Base-by-base conservation (phyloP, 148 eudicot species). In the Cornus kousa region DNA sequence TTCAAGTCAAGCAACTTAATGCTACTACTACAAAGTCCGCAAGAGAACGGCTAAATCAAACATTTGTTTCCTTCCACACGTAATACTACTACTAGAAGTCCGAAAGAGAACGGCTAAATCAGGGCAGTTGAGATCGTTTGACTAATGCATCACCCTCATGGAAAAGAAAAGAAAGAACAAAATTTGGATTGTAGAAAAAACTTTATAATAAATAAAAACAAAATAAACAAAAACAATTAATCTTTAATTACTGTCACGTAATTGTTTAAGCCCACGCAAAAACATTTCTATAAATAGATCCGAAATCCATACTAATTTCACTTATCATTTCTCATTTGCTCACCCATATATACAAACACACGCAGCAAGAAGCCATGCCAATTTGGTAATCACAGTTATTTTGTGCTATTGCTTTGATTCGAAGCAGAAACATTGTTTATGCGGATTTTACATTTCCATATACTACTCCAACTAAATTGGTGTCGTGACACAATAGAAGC, bases 201-300 rank as follows among this genome's bases (percentile, higher is more conserved):
- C 3, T 53, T 11, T 16, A 53, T 11, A 53, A 53, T 3, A 53
- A 28, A 28, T 28, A 28, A 28, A 28, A 28, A 28, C 1, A 28
- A 28, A 28, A 28, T 28, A 28, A 53, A 16, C 0, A 11, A 16
- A 53, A 53, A 53, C 59, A 53, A 53, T 53, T 11, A 12, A 13
- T 53, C 59, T 12, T 53, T 53, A 53, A 53, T 11, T 53, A 53
- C 1, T 53, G 17, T 53, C 59, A 53, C 22, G 23, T 7, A 32
- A 23, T 10, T 19, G 10, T 55, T 35, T 22, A 74, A 74, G 67
- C 67, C 20, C 20, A 28, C 0, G 28, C 28, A 0, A 28, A 28
- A 28, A 20, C 46, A 74, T 0, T 6, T 62, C 77, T 74, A 74
- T 74, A 74, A 57, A 74, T 33, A 37, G 68, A 9, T 9, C 43